phyloP scores from a whole-genome alignment of 1,284 basidiomycete genomes.

The Pyrrhoderma lamaoense region DNA sequence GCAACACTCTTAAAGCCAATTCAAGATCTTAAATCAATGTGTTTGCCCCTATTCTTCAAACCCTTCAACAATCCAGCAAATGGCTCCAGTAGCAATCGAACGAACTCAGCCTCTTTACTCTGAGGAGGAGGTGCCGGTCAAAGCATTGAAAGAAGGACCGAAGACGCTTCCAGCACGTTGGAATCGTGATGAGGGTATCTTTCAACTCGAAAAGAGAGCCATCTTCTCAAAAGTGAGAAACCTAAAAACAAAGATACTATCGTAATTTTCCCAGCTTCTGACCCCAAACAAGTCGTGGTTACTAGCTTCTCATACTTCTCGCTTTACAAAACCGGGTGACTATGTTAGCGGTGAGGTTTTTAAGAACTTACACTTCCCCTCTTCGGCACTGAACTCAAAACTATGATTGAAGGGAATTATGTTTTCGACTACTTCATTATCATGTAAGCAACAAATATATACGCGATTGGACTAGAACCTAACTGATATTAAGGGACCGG shows the following conservation, averaged over 20 bases:
- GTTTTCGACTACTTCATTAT: constrained; percentile 18
- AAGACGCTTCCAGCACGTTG: constrained; percentile 17
- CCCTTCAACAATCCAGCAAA: not conserved
- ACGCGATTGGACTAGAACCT: not conserved
- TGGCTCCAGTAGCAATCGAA: constrained; percentile 10
- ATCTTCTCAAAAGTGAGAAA: constrained; percentile 23
- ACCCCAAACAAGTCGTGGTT: constrained; percentile 18
- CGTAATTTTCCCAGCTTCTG: not conserved
- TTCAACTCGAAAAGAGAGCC: constrained; percentile 24
- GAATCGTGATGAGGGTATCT: constrained; percentile 15
- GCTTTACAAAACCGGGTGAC: constrained; percentile 23
- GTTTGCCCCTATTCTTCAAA: not conserved
- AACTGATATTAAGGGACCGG: constrained; percentile 15
- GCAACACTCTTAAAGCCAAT: too few relatives aligned
- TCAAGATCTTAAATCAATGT: not conserved
- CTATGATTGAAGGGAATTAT: constrained; percentile 9
- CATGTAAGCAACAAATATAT: constrained; percentile 1
- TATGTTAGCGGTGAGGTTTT: constrained; percentile 19
- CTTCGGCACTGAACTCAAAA: not conserved
- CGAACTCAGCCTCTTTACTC: not conserved
- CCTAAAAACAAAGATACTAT: not conserved
- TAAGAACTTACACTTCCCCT: not conserved
- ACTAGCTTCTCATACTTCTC: constrained; percentile 20
- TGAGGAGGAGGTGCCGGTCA: not conserved
- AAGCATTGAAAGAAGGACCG: not conserved